A percentile compares a stretch with the other conserved stretches of the same genome.
Conservation (phyloP, 495 filamentous ascomycete species). For the Hypoxylon lienhwacheense region DNA sequence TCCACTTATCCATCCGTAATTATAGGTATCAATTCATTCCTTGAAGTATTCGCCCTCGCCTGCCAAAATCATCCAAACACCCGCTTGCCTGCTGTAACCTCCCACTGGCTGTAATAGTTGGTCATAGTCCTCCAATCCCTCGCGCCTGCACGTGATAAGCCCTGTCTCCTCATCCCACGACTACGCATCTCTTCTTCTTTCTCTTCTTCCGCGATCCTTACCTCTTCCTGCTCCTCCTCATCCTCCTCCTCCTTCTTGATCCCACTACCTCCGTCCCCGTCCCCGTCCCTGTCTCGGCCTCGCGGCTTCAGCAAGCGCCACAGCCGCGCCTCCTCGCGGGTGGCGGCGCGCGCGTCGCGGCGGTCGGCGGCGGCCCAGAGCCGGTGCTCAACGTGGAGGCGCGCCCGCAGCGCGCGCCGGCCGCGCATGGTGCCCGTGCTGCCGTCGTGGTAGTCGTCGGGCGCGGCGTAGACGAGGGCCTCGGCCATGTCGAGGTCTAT, state of each 20-base stretch:
- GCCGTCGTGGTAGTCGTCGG: conserved; percentile 9
- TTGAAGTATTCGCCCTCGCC: neutral
- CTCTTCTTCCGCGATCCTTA: neutral
- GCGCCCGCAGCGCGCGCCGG: conserved; percentile 24
- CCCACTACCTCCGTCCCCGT: neutral
- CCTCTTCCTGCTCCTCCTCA: neutral
- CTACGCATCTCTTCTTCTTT: neutral
- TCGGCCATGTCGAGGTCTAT: conserved; percentile 34
- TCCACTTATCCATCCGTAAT: neutral
- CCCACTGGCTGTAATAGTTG: conserved; percentile 27
- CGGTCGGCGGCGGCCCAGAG: conserved; percentile 58
- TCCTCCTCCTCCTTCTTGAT: neutral
- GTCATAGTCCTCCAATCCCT: conserved; percentile 20
- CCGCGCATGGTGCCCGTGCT: conserved; percentile 16
- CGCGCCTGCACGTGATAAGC: neutral
- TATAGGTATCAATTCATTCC: too few relatives aligned
- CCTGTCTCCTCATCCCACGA: neutral
- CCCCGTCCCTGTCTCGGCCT: neutral
- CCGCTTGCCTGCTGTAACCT: neutral
- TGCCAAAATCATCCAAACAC: too few relatives aligned
- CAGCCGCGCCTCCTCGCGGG: conserved; percentile 58
- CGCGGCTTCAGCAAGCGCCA: conserved; percentile 53
- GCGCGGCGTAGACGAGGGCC: conserved; percentile 34
- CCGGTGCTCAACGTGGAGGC: conserved; percentile 39
- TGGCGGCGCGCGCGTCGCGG: conserved; percentile 54